These are phyloP conservation scores for cucumber (Cucumis sativus) DNA, from an alignment of 306 rosid genomes.

Conservation along the genomic window DNA sequence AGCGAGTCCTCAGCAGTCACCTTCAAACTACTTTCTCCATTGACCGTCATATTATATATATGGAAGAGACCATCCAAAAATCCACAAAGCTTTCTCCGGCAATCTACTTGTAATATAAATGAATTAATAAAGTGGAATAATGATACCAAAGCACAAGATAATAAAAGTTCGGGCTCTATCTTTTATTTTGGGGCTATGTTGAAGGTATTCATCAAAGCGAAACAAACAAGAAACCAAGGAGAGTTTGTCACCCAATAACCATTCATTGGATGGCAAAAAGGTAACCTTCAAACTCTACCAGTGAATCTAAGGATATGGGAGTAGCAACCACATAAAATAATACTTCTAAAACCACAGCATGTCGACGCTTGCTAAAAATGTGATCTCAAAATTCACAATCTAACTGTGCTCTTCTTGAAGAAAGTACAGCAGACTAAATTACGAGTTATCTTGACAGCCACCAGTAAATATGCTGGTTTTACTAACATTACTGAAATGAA, in stretches of 20 bases:
- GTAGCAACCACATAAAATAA: not conserved
- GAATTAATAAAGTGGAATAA: not conserved
- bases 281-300: not conserved
- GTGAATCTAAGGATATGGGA: not conserved
- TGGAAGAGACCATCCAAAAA: conserved; percentile 87
- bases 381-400: not conserved
- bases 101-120: conserved; percentile 33
- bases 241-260: not conserved
- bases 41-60: conserved; percentile 70
- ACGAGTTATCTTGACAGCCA: not conserved
- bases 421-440: not conserved
- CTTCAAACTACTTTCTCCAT: conserved; percentile 81
- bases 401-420: not conserved
- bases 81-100: conserved; percentile 94
- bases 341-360: not conserved
- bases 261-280: not conserved
- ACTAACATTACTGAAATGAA: not conserved
- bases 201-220: not conserved
- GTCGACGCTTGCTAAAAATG: not conserved
- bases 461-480: not conserved
- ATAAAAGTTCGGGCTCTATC: not conserved
- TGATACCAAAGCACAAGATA: not conserved
- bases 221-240: not conserved
- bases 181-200: not conserved
- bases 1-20: conserved; percentile 89